Evolutionary conservation across 2,329 filamentous ascomycete species (phyloP).

Genomic region (Arthrinium phaeospermum): DNA sequence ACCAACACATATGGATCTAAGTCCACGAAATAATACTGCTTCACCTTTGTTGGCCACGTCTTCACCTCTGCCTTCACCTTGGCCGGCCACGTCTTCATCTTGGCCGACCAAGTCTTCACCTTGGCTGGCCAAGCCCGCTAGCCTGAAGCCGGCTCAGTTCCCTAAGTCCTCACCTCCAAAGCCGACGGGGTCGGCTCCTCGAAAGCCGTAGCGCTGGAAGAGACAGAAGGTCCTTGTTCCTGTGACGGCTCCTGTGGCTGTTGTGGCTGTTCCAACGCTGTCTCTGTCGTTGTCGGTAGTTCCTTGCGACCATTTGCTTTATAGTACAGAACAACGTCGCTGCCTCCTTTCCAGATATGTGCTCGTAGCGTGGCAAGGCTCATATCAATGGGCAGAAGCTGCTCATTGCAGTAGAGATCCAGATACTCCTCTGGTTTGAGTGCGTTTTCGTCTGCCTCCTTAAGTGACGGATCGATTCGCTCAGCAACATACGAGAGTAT

Average conservation of each 20-base stretch:
- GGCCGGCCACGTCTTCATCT: background rate
- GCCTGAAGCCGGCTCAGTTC: background rate
- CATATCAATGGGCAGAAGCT: conserved; percentile 81
- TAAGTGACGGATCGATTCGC: conserved; percentile 76
- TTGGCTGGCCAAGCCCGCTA: background rate
- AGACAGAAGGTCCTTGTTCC: background rate
- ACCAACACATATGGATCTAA: too few species aligned
- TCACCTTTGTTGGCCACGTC: background rate
- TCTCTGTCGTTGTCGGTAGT: conserved; percentile 46
- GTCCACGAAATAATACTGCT: background rate
- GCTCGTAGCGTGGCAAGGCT: conserved; percentile 91
- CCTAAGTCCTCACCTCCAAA: background rate
- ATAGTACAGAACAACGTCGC: conserved; percentile 89
- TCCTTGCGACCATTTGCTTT: conserved; percentile 87
- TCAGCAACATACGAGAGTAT: conserved; percentile 92
- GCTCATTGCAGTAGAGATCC: conserved; percentile 92
- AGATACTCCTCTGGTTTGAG: conserved; percentile 90
- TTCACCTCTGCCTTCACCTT: background rate
- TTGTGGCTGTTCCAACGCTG: conserved; percentile 22
- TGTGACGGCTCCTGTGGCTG: background rate
- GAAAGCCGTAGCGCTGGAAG: background rate
- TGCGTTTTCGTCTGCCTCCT: conserved; percentile 62
- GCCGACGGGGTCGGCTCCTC: background rate
- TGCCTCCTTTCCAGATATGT: conserved; percentile 94
- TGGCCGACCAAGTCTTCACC: background rate